These are phyloP conservation scores for Spathaspora hagerdaliae DNA, from an alignment of 805 yeast species.

Conservation along the genomic window DNA sequence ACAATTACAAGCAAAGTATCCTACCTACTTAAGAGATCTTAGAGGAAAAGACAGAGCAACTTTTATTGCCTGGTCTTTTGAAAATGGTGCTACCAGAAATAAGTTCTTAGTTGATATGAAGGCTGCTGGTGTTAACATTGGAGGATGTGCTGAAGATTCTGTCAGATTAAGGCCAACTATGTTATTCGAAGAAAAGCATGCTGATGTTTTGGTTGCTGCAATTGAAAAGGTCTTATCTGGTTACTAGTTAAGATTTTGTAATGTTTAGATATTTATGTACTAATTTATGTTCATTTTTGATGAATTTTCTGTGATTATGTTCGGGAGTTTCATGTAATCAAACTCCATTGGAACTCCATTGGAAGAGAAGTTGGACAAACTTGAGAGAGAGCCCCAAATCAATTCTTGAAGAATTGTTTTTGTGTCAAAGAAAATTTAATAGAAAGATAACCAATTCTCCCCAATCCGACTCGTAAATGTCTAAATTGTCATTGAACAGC, in stretches of 20 bases:
- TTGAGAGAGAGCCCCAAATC: no score
- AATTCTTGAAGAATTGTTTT: no score
- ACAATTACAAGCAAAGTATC: conserved; percentile 50
- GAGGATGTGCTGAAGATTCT: conserved; percentile 78
- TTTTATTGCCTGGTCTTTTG: conserved; percentile 77
- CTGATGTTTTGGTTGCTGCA: conserved; percentile 54
- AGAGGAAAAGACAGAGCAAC: conserved; percentile 77
- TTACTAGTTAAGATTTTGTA: conserved; percentile 13
- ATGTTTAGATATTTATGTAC: no score
- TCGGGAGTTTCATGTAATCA: no score
- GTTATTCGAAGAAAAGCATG: conserved; percentile 76
- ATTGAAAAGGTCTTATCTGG: conserved; percentile 36
- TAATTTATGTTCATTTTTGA: no score
- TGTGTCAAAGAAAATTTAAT: no score
- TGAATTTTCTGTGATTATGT: no score
- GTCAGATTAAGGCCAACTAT: conserved; percentile 80
- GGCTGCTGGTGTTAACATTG: conserved; percentile 68
- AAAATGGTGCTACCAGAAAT: conserved; percentile 53
- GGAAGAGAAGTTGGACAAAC: no score
- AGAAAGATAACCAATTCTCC: no score
- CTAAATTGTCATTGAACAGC: no score
- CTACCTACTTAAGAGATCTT: conserved; percentile 49
- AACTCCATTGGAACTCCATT: no score
- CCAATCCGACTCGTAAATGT: no score
- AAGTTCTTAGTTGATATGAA: conserved; percentile 58